phyloP scores from a whole-genome alignment of 345 rosid genomes.

The Xanthoceras sorbifolium region DNA sequence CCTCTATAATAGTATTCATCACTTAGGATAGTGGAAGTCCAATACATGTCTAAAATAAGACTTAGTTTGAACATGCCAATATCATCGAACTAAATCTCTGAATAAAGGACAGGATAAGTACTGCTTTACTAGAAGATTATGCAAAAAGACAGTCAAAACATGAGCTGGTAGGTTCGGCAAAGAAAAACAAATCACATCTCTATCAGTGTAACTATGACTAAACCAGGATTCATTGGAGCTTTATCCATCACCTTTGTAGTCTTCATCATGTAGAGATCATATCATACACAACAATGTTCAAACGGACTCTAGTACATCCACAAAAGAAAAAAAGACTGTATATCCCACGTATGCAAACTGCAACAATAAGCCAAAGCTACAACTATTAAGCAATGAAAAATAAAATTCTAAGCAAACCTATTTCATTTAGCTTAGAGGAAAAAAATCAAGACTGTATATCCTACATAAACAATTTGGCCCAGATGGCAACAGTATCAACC shows the following conservation, averaged over 20 bases:
- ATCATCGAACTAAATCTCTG: background rate
- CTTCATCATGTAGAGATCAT: slow-evolving; percentile 39
- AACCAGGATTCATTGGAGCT: slow-evolving; percentile 38
- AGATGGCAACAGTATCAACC: slow-evolving; percentile 9
- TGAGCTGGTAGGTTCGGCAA: background rate
- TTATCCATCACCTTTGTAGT: slow-evolving; percentile 29
- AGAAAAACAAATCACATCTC: slow-evolving; percentile 14
- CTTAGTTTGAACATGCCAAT: background rate
- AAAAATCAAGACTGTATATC: background rate
- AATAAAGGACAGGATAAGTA: background rate
- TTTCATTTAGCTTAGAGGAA: too few relatives aligned
- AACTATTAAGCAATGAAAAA: background rate
- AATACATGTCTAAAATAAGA: background rate
- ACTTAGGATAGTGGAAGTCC: slow-evolving; percentile 11
- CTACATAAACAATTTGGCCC: slow-evolving; percentile 2
- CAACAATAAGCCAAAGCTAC: background rate
- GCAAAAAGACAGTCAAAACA: background rate
- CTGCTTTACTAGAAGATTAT: background rate
- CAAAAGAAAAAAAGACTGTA: background rate
- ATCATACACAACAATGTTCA: background rate
- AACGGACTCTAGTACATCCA: background rate
- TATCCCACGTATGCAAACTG: background rate
- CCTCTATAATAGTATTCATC: slow-evolving; percentile 33
- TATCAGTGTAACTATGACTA: slow-evolving; percentile 53
- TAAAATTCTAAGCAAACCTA: too few relatives aligned